These are phyloP conservation scores for Sporothrix brunneoviolacea DNA, from an alignment of 2,329 filamentous ascomycete species.

Conservation along the genomic window DNA sequence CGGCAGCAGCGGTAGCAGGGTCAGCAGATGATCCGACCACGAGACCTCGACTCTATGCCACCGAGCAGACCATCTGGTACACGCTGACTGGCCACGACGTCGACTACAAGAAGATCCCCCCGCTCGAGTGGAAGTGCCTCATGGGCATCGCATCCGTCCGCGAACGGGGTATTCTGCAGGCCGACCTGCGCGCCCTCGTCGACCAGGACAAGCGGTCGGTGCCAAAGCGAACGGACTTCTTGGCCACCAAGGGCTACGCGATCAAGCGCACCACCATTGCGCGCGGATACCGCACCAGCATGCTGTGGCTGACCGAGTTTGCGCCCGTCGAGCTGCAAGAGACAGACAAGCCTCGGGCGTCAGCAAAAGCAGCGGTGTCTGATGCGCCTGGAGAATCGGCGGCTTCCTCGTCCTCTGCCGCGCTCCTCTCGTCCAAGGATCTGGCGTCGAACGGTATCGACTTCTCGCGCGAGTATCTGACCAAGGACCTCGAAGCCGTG, in stretches of 20 bases:
- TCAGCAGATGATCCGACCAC: conserved; percentile 12
- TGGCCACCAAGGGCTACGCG: conserved; percentile 55
- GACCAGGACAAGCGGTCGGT: conserved; percentile 59
- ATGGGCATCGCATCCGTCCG: conserved; percentile 50
- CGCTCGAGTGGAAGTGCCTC: conserved; percentile 53
- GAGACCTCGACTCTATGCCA: conserved; percentile 38
- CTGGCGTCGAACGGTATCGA: conserved; percentile 21
- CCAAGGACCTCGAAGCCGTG: conserved; percentile 44
- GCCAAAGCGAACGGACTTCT: conserved; percentile 52
- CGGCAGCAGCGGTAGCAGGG: not conserved
- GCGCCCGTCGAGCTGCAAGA: conserved; percentile 39
- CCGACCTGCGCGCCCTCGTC: conserved; percentile 50
- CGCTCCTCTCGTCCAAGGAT: not conserved
- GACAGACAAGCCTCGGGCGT: conserved; percentile 16
- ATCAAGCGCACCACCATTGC: conserved; percentile 54
- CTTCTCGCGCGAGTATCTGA: conserved; percentile 26
- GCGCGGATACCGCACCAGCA: conserved; percentile 54
- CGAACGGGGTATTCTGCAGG: conserved; percentile 52
- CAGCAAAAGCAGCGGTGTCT: not conserved
- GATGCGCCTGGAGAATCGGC: too few species aligned
- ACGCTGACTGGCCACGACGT: conserved; percentile 52
- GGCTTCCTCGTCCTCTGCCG: not conserved
- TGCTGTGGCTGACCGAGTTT: conserved; percentile 53
- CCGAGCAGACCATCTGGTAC: conserved; percentile 53
- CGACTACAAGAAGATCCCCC: conserved; percentile 51